A percentile compares a stretch with the other conserved stretches of the same genome.
Conservation (phyloP, 345 rosid species). For the Isatis tinctoria region DNA sequence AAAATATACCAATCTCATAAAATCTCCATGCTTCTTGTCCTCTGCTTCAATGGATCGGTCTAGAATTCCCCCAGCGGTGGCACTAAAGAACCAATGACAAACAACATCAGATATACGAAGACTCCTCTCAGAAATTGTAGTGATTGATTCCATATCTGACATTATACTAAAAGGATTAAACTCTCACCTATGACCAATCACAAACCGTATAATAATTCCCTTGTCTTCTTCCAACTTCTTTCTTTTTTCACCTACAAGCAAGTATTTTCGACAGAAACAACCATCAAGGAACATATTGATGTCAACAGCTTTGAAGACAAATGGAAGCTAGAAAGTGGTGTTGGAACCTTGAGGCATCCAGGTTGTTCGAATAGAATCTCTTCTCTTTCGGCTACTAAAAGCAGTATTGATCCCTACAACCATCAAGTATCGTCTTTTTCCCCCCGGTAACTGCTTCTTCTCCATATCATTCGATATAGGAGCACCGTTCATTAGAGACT, state of each 20-base stretch:
- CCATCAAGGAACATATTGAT: not conserved
- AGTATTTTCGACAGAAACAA: not conserved
- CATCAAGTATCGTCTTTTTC: constrained; percentile 68
- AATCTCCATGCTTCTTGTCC: constrained; percentile 80
- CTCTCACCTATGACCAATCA: constrained; percentile 75
- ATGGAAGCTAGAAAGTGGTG: not conserved
- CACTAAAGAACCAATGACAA: constrained; percentile 40
- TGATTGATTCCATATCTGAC: not conserved
- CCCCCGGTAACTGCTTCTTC: constrained; percentile 36
- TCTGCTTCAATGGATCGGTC: constrained; percentile 94
- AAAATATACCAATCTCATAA: constrained; percentile 69
- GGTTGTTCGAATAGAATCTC: constrained; percentile 93
- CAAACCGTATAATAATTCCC: constrained; percentile 59
- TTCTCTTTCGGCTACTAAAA: constrained; percentile 86
- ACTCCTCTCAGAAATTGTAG: not conserved
- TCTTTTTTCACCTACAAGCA: constrained; percentile 61
- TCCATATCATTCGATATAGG: constrained; percentile 58
- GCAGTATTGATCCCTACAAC: constrained; percentile 93
- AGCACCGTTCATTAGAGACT: constrained; percentile 61
- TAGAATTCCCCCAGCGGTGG: constrained; percentile 81
- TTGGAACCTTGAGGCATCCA: constrained; percentile 95
- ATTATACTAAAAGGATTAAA: not conserved
- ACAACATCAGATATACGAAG: not conserved
- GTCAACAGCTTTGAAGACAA: not conserved
- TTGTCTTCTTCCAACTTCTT: constrained; percentile 56